Conservation (phyloP, 495 filamentous ascomycete species). For the Collariella sp. region DNA sequence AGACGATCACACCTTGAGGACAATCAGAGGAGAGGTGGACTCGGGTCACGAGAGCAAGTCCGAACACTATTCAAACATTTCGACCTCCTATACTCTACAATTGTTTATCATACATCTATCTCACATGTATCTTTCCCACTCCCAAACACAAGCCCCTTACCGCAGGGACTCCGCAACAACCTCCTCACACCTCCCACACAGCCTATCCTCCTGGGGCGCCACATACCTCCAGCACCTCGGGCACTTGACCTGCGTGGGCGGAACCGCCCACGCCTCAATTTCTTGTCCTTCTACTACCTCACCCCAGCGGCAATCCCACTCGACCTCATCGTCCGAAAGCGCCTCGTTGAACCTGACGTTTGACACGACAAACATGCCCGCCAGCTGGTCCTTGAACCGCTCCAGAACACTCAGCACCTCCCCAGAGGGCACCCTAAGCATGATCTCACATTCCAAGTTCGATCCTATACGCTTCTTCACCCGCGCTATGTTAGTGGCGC, state of each 20-base stretch:
- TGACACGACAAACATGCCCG: constrained; percentile 69
- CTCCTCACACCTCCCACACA: constrained; percentile 68
- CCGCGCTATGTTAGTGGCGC: constrained; percentile 59
- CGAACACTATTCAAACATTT: no score
- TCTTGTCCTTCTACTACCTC: constrained; percentile 44
- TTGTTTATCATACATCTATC: neutral
- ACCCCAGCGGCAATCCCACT: constrained; percentile 49
- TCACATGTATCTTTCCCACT: neutral
- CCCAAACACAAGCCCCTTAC: no score
- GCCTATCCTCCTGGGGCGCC: constrained; percentile 45
- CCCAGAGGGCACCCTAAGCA: constrained; percentile 35
- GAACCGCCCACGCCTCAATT: constrained; percentile 52
- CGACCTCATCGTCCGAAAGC: constrained; percentile 27
- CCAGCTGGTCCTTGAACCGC: constrained; percentile 54
- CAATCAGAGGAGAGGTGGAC: no score
- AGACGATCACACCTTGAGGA: no score
- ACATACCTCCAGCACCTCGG: constrained; percentile 81
- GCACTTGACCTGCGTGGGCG: constrained; percentile 66
- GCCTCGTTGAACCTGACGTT: constrained; percentile 43
- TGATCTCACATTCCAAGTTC: constrained; percentile 61
- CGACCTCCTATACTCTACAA: no score
- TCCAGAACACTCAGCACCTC: constrained; percentile 34
- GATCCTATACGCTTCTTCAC: constrained; percentile 58
- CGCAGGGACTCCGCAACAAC: constrained; percentile 39
- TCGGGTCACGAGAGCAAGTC: no score